phyloP scores from a whole-genome alignment of 2,329 filamentous ascomycete genomes.

The Talaromyces islandicus region DNA sequence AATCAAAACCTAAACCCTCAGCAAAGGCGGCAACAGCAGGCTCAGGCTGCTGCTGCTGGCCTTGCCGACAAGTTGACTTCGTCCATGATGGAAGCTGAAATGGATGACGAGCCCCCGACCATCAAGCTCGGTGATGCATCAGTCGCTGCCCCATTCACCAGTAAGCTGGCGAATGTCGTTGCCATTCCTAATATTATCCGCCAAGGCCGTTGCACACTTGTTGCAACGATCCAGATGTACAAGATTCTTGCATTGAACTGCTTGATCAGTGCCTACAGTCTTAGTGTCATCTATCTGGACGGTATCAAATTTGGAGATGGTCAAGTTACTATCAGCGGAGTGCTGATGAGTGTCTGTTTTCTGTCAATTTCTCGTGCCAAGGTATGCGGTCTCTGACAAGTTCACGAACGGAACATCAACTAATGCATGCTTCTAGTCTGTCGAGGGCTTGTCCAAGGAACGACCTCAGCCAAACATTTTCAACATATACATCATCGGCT shows the following conservation, averaged over 20 bases:
- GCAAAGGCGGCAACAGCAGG: constrained; percentile 49
- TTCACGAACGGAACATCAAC: not conserved
- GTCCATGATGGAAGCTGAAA: constrained; percentile 82
- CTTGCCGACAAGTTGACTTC: constrained; percentile 82
- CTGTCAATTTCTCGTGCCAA: constrained; percentile 96
- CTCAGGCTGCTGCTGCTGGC: constrained; percentile 64
- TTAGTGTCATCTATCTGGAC: constrained; percentile 93
- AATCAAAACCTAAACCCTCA: constrained; percentile 44
- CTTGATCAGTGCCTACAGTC: constrained; percentile 92
- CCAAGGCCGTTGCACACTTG: constrained; percentile 92
- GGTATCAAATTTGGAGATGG: constrained; percentile 99
- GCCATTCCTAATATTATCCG: constrained; percentile 98
- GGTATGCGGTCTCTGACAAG: constrained; percentile 35
- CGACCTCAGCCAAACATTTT: constrained; percentile 98
- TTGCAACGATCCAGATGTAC: constrained; percentile 99
- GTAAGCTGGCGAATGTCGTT: constrained; percentile 93
- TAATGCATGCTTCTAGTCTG: constrained; percentile 49
- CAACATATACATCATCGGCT: constrained; percentile 97
- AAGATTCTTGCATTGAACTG: constrained; percentile 98
- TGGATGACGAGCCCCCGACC: constrained; percentile 88
- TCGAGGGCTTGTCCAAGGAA: constrained; percentile 93
- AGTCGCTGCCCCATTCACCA: constrained; percentile 94
- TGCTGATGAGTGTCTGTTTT: constrained; percentile 99
- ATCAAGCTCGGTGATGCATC: constrained; percentile 97
- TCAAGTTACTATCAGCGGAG: constrained; percentile 96